Evolutionary conservation across 495 filamentous ascomycete species (phyloP).

Genomic region (Pseudomonodictys pantanalensis): DNA sequence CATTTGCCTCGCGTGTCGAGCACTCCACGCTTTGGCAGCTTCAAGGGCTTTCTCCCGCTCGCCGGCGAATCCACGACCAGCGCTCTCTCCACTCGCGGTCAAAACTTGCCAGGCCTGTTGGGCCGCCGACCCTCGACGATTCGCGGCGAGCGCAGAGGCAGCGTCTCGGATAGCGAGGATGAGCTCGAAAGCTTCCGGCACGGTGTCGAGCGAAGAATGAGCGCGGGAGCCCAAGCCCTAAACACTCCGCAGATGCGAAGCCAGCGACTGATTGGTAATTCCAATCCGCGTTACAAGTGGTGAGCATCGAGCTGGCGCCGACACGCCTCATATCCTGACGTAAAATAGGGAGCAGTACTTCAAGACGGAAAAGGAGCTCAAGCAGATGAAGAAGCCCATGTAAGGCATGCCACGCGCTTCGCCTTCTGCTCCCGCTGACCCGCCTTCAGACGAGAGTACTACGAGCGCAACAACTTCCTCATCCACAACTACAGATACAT

Average conservation of each 20-base stretch:
- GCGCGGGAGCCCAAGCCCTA: too few relatives aligned
- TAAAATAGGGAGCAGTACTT: slow-evolving; percentile 61
- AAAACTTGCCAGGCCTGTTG: slow-evolving; percentile 36
- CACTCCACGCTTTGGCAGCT: slow-evolving; percentile 33
- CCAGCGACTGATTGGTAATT: slow-evolving; percentile 74
- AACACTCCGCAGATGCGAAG: slow-evolving; percentile 18
- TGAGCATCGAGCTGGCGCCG: slow-evolving; percentile 7
- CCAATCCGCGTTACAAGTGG: slow-evolving; percentile 71
- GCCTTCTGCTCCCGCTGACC: slow-evolving; percentile 8
- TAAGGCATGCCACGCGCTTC: slow-evolving; percentile 35
- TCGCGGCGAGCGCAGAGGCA: slow-evolving; percentile 21
- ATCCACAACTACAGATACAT: slow-evolving; percentile 89
- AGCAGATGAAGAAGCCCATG: slow-evolving; percentile 62
- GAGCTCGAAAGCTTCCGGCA: slow-evolving; percentile 12
- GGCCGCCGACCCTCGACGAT: slow-evolving; percentile 17
- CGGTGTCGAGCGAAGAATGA: slow-evolving; percentile 19
- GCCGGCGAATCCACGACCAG: slow-evolving; percentile 23
- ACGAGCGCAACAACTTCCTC: slow-evolving; percentile 77
- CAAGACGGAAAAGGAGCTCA: slow-evolving; percentile 65
- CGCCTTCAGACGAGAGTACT: slow-evolving; percentile 62
- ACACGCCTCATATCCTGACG: too few relatives aligned
- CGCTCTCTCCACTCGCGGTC: slow-evolving; percentile 38
- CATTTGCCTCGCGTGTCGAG: background rate
- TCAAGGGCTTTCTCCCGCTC: slow-evolving; percentile 41
- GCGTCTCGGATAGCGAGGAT: slow-evolving; percentile 21